Evolutionary conservation across 345 rosid genomes (phyloP), one percentile per base, ranked within the genome.

Genomic region (Acer campestre): DNA sequence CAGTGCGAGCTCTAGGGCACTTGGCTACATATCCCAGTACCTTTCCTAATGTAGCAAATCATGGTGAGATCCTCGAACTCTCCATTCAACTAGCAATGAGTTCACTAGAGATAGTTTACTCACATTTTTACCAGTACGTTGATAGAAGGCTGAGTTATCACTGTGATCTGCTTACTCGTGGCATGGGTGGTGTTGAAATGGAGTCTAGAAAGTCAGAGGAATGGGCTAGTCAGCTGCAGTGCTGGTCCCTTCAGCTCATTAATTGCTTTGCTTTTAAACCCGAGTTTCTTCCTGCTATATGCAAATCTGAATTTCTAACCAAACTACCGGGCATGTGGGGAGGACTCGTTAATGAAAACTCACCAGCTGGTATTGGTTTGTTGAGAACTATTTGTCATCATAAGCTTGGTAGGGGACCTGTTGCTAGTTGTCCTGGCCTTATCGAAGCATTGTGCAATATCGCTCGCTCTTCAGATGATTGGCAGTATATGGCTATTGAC

Each of bases 201-300:
- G 98, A 94, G 83, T 94, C 99, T 8, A 88, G 98, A 71, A 97
- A 97, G 80, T 96, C 99, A 1, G 98, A 97, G 86, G 99, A 97
- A 82, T 97, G 99, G 99, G 98, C 98, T 20, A 93, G 98, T 80
- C 98, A 97, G 67, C 81, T 97, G 86, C 99, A 97, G 56, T 97
- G 99, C 76, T 94, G 99, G 99, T 94, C 99, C 63, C 98, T 97
- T 89, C 98, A 93, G 86, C 99, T 97, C 64, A 97, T 97, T n/a
- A 97, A 97, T 82, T 97, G 98, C 81, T 97, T 94, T 70, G 99
- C 99, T n/a, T 94, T 97, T 80, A 94, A 97, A 75, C 92, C 99
- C 0, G 98, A 97, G 86, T 94, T 97, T 90, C 97, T 97, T 85
- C 93, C 97, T 11, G 82, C 91, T 62, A 82, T 97, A 67, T 93